Base-by-base conservation (phyloP, 2,329 filamentous ascomycete species). In the Blastomyces gilchristii region DNA sequence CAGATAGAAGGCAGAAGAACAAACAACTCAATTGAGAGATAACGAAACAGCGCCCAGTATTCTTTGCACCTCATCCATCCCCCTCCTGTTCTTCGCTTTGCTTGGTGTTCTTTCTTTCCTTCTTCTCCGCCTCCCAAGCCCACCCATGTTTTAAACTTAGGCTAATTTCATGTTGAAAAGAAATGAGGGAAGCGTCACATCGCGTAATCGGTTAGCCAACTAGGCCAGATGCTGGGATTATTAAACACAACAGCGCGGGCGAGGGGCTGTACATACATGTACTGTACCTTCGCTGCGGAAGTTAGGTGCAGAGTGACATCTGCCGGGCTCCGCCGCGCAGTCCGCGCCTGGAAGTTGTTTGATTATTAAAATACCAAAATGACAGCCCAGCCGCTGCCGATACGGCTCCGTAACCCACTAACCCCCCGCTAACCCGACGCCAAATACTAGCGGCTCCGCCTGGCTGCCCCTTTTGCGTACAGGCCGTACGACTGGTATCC, bases 281-380 rank as follows among this genome's bases (percentile, higher is more conserved):
- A 31, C 28, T 22, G 58, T 59, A 59, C 58, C 25, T 6, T 49
- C 12, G 2, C 58, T 47, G 25, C 43, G 28, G 16, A 49, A 59
- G 34, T 18, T 12, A 39, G 41, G 37, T 34, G 43, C 8, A 9
- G 34, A 59, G 58, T 59, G 58, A 59, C 58, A 31, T 47, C 16
- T 22, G 16, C 4, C 14, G 2, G 28, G 25, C 58, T 59, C 43
- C 58, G 47, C 57, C 5, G 1, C 41, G 11, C 41, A 37, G 34
- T 18, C 1, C 4, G 41, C n/a, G 18, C 54, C 34, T 18, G 16
- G n/a, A 12, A 5, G 2, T n/a, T n/a, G 58, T 59, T 49, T 59
- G 58, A 59, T 59, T 14, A 59, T 34, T 59, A 59, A 37, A 59
- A 43, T 59, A 59, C 58, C 58, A 59, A 34, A 47, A 49, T 59